A percentile compares a stretch with the other conserved stretches of the same genome.
These are phyloP conservation scores for Pelargonium citronellum DNA, from an alignment of 441 rosid species.

Conservation along the genomic window DNA sequence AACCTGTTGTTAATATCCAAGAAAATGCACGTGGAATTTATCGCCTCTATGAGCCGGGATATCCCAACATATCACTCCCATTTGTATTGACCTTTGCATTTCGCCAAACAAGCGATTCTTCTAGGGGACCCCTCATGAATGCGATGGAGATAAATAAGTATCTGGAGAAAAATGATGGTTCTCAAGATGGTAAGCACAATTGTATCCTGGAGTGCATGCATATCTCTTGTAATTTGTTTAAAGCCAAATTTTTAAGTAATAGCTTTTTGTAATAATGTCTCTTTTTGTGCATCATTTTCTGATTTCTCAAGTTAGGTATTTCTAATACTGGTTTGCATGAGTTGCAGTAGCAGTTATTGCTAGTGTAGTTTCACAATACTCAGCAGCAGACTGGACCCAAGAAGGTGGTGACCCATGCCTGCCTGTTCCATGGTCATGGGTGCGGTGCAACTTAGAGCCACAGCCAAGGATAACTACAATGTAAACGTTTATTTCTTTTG, in stretches of 20 bases:
- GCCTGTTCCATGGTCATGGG: slow-evolving; percentile 95
- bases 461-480: slow-evolving; percentile 53
- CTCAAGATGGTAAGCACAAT: slow-evolving; percentile 57
- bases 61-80: slow-evolving; percentile 61
- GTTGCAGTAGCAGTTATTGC: slow-evolving; percentile 54
- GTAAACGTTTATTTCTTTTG: slow-evolving; percentile 40
- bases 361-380: slow-evolving; percentile 39
- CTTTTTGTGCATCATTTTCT: neutral
- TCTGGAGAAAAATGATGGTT: slow-evolving; percentile 65
- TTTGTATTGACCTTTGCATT: slow-evolving; percentile 76
- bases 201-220: slow-evolving; percentile 6
- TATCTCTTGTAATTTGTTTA: slow-evolving; percentile 2
- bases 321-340: slow-evolving; percentile 27
- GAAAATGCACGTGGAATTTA: slow-evolving; percentile 81
- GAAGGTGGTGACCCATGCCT: slow-evolving; percentile 98
- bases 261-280: neutral
- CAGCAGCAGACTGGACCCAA: slow-evolving; percentile 69
- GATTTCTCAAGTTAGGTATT: neutral
- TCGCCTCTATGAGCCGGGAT: slow-evolving; percentile 83
- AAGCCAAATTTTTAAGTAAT: slow-evolving; percentile 1
- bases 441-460: slow-evolving; percentile 59
- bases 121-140: slow-evolving; percentile 84
- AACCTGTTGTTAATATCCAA: slow-evolving; percentile 68
- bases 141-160: slow-evolving; percentile 84
- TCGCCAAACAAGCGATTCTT: slow-evolving; percentile 73